Base-by-base conservation (phyloP, 1,284 basidiomycete genomes). In the Bondarzewia mesenterica region DNA sequence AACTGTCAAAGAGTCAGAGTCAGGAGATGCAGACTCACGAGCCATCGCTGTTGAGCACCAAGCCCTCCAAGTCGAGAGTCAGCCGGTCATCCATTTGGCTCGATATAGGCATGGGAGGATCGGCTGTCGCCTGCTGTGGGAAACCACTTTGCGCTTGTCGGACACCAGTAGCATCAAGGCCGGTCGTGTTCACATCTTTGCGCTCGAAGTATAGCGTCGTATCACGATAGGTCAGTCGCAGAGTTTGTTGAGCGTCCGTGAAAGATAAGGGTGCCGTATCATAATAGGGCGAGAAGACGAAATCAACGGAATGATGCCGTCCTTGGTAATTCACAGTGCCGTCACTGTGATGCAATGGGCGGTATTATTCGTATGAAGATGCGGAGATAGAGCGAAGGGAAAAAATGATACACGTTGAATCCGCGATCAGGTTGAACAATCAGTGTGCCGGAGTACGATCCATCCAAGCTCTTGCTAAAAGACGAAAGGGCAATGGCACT, bases 61-160 rank as follows among this genome's bases (percentile, higher is more conserved):
- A 60, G 2, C 82, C 83, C 57, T 88, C 83, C 1, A 71, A 64
- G 56, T 88, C 84, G 14, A 84, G 55, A 0, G 71, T 68, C 37
- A 86, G 62, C 50, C 73, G 78, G 35, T 72, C 54, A 42, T 70
- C 71, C 29, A 10, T n/a, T 10, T n/a, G 10, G 12, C 29, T n/a
- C 0, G 75, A 69, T 39, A 80, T 74, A 1, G 79, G 79, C 56
- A 80, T 61, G 43, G 26, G 63, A 32, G 55, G 68, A 43, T 64
- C 62, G 10, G 59, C 57, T 5, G 49, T n/a, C 2, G 57, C 46
- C 35, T 48, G 38, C 0, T 48, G 35, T 0, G 65, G 62, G 48
- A 62, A 69, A 1, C 65, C 66, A 18, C 52, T 52, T 51, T 68
- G 58, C 0, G 70, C 69, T 2, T 67, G 58, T 21, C 80, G 66